Evolutionary conservation across 441 rosid species (phyloP), one percentile per base, ranked within the genome.

Genomic region (Eruca vesicaria): DNA sequence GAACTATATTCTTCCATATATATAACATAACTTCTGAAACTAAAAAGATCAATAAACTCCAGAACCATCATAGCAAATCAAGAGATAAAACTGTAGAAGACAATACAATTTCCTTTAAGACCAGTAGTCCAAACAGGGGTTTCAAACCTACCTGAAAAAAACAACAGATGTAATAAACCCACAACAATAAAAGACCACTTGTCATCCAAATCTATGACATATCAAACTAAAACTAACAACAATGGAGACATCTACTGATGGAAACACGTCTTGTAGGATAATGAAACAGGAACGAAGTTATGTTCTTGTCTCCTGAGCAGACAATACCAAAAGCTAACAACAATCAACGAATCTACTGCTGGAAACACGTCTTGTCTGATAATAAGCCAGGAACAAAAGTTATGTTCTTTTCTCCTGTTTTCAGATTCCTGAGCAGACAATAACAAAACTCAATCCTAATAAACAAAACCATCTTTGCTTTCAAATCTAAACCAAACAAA

Each of bases 181-280:
- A 35, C 29, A 69, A 48, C 26, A 65, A 64, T 3, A 56, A 1
- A 1, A 36, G 35, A 50, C 11, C 20, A 18, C 36, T 10, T 23
- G 20, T 14, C 59, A 50, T 71, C 63, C 19, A 78, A 58, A 36
- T 66, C 69, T 18, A 59, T 10, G n/a, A 69, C 45, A 76, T 57
- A 16, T 45, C 50, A 76, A 48, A 9, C 66, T 16, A 18, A 50
- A 50, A 67, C 23, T 19, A 71, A 59, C 45, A 57, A 35, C 10
- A 41, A 12, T 65, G 19, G 21, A 20, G n/a, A 26, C 12, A 35
- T 36, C 6, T 56, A 28, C 15, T 6, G 33, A 58, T 36, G 64
- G 64, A 55, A 53, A 57, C 65, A 71, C 38, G 68, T n/a, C 9
- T 7, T 23, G 16, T 19, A 71, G 3, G 48, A n/a, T 50, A 20